These are phyloP conservation scores for Trichosporon sp. DNA, from an alignment of 1,284 basidiomycete species.

Conservation along the genomic window DNA sequence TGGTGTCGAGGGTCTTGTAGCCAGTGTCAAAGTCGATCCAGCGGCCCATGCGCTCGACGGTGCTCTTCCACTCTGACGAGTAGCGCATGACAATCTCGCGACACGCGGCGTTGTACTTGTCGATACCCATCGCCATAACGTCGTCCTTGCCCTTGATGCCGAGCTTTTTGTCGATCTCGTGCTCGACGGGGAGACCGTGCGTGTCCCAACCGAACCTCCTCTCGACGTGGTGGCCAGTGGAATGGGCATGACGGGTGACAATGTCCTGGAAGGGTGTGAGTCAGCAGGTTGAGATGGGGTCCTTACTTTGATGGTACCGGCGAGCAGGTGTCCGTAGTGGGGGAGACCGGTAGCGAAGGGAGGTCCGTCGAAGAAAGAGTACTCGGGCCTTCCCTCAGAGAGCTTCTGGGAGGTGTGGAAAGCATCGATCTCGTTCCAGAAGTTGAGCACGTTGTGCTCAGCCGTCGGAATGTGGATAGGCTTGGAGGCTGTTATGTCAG, in stretches of 20 bases:
- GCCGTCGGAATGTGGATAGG: conserved; percentile 87
- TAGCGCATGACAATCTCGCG: conserved; percentile 98
- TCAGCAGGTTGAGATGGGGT: neutral
- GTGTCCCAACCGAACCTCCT: conserved; percentile 99
- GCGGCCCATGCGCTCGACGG: conserved; percentile 96
- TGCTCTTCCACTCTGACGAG: conserved; percentile 86
- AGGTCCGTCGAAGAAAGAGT: conserved; percentile 96
- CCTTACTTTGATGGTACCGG: conserved; percentile 88
- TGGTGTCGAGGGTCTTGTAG: conserved; percentile 93
- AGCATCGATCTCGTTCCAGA: conserved; percentile 96
- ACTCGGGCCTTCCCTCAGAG: conserved; percentile 82
- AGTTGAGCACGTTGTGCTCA: conserved; percentile 88
- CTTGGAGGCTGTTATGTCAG: conserved; percentile 42
- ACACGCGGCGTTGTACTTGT: conserved; percentile 96
- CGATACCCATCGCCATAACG: conserved; percentile 94
- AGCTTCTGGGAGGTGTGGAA: conserved; percentile 93
- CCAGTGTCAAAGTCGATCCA: conserved; percentile 99
- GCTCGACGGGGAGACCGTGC: conserved; percentile 97
- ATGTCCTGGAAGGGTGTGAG: conserved; percentile 69
- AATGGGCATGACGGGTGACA: conserved; percentile 91
- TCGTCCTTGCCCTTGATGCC: conserved; percentile 91
- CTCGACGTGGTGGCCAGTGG: conserved; percentile 90
- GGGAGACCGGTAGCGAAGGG: conserved; percentile 97
- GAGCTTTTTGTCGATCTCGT: conserved; percentile 98
- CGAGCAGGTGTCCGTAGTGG: conserved; percentile 84